Evolutionary conservation across 2,329 filamentous ascomycete genomes (phyloP).

Genomic region (Diaporthe australafricana): DNA sequence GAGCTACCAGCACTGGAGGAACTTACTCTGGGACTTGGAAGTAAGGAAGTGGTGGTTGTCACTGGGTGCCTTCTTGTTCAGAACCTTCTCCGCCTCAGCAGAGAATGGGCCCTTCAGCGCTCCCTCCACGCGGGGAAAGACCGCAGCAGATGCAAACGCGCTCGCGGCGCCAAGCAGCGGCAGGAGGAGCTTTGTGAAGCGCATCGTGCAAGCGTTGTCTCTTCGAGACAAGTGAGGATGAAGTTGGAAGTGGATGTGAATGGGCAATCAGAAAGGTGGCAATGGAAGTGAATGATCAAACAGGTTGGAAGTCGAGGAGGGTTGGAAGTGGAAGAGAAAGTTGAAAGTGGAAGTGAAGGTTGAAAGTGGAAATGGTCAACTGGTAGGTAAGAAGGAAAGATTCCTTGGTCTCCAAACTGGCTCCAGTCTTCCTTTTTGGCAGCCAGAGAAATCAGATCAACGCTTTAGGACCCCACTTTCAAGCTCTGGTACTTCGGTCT

Average conservation of each 20-base stretch:
- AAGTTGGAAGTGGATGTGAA: not conserved
- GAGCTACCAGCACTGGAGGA: not conserved
- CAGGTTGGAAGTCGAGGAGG: too few relatives aligned
- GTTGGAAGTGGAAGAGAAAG: not conserved
- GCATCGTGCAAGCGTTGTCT: not conserved
- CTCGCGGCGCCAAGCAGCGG: slow-evolving; percentile 4
- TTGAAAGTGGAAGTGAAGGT: not conserved
- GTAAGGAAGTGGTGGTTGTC: slow-evolving; percentile 16
- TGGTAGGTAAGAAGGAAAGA: too few relatives aligned
- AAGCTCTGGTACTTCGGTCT: too few relatives aligned
- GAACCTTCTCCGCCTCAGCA: not conserved
- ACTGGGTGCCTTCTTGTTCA: slow-evolving; percentile 3
- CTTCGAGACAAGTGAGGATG: not conserved
- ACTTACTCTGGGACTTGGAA: slow-evolving; percentile 32
- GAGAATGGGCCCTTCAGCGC: not conserved
- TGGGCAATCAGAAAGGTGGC: too few relatives aligned
- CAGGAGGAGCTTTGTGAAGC: not conserved
- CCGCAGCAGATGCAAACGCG: not conserved
- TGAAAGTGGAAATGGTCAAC: too few relatives aligned
- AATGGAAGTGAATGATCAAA: too few relatives aligned
- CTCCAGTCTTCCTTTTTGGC: too few relatives aligned
- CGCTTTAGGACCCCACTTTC: too few relatives aligned
- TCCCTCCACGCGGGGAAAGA: slow-evolving; percentile 8
- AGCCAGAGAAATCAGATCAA: too few relatives aligned
- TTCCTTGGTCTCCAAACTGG: too few relatives aligned